Evolutionary conservation across 2,329 filamentous ascomycete species (phyloP), one percentile per base, ranked within the genome.

Genomic region (Stachybotrys elegans): DNA sequence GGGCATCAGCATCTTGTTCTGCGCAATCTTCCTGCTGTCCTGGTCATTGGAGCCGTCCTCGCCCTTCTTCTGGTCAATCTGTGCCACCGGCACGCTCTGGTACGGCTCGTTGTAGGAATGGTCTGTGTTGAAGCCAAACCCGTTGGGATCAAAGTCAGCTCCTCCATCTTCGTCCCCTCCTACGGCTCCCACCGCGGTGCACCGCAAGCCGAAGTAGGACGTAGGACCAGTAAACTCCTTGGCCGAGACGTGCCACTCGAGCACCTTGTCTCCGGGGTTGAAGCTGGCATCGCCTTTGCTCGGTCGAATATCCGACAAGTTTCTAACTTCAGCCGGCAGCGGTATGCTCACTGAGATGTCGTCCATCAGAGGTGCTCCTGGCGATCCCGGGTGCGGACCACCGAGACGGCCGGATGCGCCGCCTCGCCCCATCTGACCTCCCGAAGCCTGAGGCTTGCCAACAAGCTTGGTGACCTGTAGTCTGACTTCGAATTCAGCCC

Each of bases 401-500:
- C 69, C 63, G 17, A 65, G 44, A 8, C 65, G 56, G 8, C 60
- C 70, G 11, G 73, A 72, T 43, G 66, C 59, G 4, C 63, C 65
- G 39, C 72, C 65, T 50, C 71, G 60, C 48, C 68, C 62, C 17
- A 68, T 63, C n/a, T 66, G 61, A 21, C 65, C 66, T 2, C 67
- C 54, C 7, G 57, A 56, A 27, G 62, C 54, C 23, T 56, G 59
- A 16, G 68, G 61, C 27, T 66, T 63, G 21, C 68, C 63, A 48
- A 88, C 84, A 22, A 84, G 73, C 56, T 78, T 85, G 57, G 83
- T 83, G 32, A 89, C 75, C 47, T 82, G 79, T 20, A 95, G 64
- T 41, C 87, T 78, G 39, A 95, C 88, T 63, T 97, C 91, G 56
- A 98, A 97, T 44, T 97, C 93, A 6, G 84, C 79, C 2, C 88